phyloP scores from a whole-genome alignment of 371 early-diverging fungal species.

The Lichtheimia corymbifera region DNA sequence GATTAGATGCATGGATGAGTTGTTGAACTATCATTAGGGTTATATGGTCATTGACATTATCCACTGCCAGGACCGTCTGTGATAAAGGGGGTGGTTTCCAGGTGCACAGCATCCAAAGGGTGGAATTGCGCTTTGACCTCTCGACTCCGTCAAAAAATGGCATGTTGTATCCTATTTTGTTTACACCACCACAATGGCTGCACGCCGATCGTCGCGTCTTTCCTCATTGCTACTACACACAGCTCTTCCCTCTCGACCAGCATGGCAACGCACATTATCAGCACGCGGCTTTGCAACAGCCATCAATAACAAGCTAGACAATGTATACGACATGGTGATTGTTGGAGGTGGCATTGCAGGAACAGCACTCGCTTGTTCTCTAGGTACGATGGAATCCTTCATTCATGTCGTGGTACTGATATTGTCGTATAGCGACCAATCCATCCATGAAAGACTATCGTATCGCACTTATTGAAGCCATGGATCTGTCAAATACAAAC shows the following conservation, averaged over 20 bases:
- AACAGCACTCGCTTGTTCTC: constrained; percentile 78
- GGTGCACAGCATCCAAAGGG: too few relatives aligned
- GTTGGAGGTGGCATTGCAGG: constrained; percentile 96
- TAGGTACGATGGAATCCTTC: constrained; percentile 54
- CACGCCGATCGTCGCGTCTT: background rate
- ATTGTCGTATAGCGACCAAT: constrained; percentile 46
- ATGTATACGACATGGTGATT: constrained; percentile 76
- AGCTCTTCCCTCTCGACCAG: background rate
- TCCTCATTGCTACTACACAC: background rate
- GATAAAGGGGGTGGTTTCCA: too few relatives aligned
- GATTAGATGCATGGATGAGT: too few relatives aligned
- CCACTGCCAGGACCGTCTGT: too few relatives aligned
- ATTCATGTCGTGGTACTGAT: background rate
- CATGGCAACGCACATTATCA: background rate
- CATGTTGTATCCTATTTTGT: too few relatives aligned
- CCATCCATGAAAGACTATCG: constrained; percentile 52
- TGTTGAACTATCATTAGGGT: too few relatives aligned
- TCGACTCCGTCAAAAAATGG: too few relatives aligned
- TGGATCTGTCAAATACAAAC: constrained; percentile 56
- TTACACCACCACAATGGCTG: background rate
- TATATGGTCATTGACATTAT: too few relatives aligned
- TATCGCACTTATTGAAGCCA: constrained; percentile 77
- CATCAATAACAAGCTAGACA: constrained; percentile 18
- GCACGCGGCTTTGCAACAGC: constrained; percentile 20
- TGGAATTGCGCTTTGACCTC: too few relatives aligned